Base-by-base conservation (phyloP, 176 grass and related monocot genomes). In the Aegilops speltoides region DNA sequence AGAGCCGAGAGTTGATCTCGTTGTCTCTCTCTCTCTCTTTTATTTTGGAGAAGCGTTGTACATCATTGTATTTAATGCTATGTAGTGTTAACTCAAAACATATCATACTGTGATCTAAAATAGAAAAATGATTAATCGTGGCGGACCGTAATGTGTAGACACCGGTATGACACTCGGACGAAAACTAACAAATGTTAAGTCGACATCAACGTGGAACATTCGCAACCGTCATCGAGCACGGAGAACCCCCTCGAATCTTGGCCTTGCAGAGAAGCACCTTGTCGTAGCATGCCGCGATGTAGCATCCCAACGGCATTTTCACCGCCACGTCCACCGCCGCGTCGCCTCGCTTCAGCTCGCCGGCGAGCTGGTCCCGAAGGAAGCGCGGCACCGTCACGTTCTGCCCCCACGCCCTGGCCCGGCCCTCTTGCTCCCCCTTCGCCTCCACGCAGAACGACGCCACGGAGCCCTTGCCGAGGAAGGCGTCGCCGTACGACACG, bases 401-500 rank as follows among this genome's bases (percentile, higher is more conserved):
- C n/a, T 78, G 22, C 22, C 74, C 41, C 10, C 62, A 85, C n/a
- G n/a, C 77, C 32, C n/a, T 78, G 14, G 43, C 63, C 43, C 1
- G 73, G 29, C 32, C 22, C 31, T 28, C 84, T 3, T 2, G 17
- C 63, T 68, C 74, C 63, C 10, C 28, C 1, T 10, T 7, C 1
- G 0, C 0, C 6, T 29, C 5, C 74, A n/a, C 63, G 45, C 74
- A 85, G 74, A 85, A 26, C 14, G 13, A 1, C 10, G 7, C 14
- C 63, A 85, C 32, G 10, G 74, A 68, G 46, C 74, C 84, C 74
- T 15, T 50, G 74, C 62, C 74, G 43, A 85, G 84, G 62, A 85
- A 6, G 45, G 16, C 74, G 74, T 77, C 32, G 8, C 13, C 63
- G 74, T 85, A 85, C 28, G 31, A 56, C 74, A 78, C 32, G n/a